Evolutionary conservation across 306 rosid species (phyloP), one percentile per base, ranked within the genome.

Genomic region (Nissolia schottii): DNA sequence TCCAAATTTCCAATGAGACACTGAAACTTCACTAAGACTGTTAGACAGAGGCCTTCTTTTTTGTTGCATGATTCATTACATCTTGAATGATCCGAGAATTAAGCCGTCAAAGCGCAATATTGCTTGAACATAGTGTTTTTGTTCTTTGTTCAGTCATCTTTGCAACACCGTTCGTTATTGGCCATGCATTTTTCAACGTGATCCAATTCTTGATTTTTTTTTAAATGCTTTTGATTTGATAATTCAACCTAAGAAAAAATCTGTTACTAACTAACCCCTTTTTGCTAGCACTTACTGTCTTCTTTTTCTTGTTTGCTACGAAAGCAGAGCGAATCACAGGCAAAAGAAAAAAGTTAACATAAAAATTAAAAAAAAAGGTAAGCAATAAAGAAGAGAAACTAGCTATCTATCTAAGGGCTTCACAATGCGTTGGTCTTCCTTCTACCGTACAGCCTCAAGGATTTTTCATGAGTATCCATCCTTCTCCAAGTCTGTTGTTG

Each of bases 401-500:
- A 19, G 18, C 41, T 57, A 70, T 38, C n/a, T 11, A n/a, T 12
- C 16, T 4, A 13, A 9, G 53, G 41, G 31, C 54, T 73, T 74
- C 45, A 67, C 68, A 70, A 83, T 83, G 87, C 77, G 79, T 71
- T 83, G 87, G 87, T 79, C 87, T 75, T 83, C 82, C 11, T 66
- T 89, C 73, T 86, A 72, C 62, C 64, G 54, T 57, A 83, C 81
- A 64, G 86, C 90, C 67, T 87, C 92, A 7, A 83, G 77, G 77
- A 70, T 84, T 54, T 85, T 84, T 67, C 81, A 77, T 48, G 87
- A 85, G 31, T 55, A 85, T 76, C 91, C 97, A 55, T 80, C 83
- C 7, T 77, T 82, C 72, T 79, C 96, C 61, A 87, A 84, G 88
- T 29, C 88, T 45, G 84, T 91, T 31, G 68, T 91, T 38, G 82